Evolutionary conservation across 805 yeast species (phyloP).

Genomic region (Candida broadrunensis): DNA sequence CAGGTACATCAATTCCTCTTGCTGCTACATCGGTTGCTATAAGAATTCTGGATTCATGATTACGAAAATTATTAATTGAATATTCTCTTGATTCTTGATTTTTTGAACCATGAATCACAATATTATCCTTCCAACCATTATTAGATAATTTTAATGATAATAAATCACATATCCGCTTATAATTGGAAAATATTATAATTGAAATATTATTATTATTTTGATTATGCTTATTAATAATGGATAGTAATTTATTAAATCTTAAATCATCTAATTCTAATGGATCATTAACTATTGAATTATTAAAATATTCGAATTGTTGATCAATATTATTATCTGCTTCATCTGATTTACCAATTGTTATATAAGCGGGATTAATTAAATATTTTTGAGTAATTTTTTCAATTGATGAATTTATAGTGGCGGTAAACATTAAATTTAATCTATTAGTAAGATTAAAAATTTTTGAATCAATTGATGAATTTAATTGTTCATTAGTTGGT

Average conservation of each 20-base stretch:
- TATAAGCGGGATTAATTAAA: slow-evolving; percentile 57
- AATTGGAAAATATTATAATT: slow-evolving; percentile 79
- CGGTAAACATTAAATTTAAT: slow-evolving; percentile 89
- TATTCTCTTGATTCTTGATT: slow-evolving; percentile 81
- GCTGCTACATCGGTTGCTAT: slow-evolving; percentile 97
- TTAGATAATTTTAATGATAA: slow-evolving; percentile 49
- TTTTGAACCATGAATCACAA: slow-evolving; percentile 82
- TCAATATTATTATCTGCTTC: slow-evolving; percentile 65
- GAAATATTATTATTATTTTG: slow-evolving; percentile 11
- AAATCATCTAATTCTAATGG: slow-evolving; percentile 21
- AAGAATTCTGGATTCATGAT: slow-evolving; percentile 55
- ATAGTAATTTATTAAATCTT: slow-evolving; percentile 42
- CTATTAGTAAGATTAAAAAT: slow-evolving; percentile 39
- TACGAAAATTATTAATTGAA: slow-evolving; percentile 60
- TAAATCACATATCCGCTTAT: slow-evolving; percentile 67
- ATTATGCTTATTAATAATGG: slow-evolving; percentile 45
- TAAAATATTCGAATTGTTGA: slow-evolving; percentile 58
- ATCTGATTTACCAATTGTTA: slow-evolving; percentile 66
- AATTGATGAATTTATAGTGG: slow-evolving; percentile 80
- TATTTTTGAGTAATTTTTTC: slow-evolving; percentile 65
- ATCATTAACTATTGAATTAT: slow-evolving; percentile 18
- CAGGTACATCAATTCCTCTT: slow-evolving; percentile 89
- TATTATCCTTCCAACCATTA: slow-evolving; percentile 45
- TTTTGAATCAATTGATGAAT: slow-evolving; percentile 26
- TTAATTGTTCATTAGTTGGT: slow-evolving; percentile 36